Conservation (phyloP, 768 basidiomycete genomes). For the Serendipita sp. region DNA sequence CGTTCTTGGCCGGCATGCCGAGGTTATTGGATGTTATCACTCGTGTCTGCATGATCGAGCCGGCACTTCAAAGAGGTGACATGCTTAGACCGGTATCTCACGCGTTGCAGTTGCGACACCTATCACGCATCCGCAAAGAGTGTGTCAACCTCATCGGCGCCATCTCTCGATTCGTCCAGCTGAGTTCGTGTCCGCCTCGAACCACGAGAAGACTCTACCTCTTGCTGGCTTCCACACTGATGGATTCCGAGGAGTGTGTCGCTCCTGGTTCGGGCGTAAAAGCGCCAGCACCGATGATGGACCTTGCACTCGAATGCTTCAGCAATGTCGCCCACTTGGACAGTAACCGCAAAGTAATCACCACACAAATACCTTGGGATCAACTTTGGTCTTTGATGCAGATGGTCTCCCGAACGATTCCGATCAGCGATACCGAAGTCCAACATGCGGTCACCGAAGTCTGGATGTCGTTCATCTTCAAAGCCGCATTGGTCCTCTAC, state of each 20-base stretch:
- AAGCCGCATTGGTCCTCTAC: conserved; percentile 66
- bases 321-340: conserved; percentile 65
- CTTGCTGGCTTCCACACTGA: conserved; percentile 48
- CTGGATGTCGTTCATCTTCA: conserved; percentile 70
- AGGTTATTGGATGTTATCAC: not conserved
- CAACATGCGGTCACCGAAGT: conserved; percentile 37
- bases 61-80: not conserved
- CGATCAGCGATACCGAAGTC: conserved; percentile 61
- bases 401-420: conserved; percentile 67
- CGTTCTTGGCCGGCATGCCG: not conserved
- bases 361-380: conserved; percentile 37
- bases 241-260: conserved; percentile 49
- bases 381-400: conserved; percentile 48
- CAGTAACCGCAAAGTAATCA: conserved; percentile 56
- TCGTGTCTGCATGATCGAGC: not conserved
- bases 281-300: conserved; percentile 41
- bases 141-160: conserved; percentile 41
- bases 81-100: conserved; percentile 1
- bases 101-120: conserved; percentile 37
- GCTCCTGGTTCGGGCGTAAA: conserved; percentile 34
- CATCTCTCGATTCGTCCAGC: conserved; percentile 28
- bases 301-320: conserved; percentile 71
- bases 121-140: conserved; percentile 33
- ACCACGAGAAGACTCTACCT: conserved; percentile 46
- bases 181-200: conserved; percentile 25